phyloP scores from a whole-genome alignment of 2,329 filamentous ascomycete species.

The Pseudogymnoascus destructans region DNA sequence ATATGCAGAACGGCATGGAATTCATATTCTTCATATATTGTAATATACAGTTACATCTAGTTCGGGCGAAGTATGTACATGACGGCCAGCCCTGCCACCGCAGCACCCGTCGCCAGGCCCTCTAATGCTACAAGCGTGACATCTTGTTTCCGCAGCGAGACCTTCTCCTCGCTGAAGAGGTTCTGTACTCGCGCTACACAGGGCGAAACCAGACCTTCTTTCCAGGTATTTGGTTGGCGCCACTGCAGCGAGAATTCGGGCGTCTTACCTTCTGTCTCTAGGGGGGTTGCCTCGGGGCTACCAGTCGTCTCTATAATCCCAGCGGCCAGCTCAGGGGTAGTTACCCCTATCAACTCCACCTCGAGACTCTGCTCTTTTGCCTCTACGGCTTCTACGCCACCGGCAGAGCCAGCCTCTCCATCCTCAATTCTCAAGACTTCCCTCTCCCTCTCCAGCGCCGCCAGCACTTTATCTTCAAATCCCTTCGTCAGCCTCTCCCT shows the following conservation, averaged over 20 bases:
- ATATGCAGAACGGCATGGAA: slow-evolving; percentile 7
- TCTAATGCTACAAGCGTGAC: slow-evolving; percentile 57
- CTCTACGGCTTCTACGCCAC: background rate
- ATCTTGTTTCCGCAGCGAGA: slow-evolving; percentile 55
- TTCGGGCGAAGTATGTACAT: slow-evolving; percentile 20
- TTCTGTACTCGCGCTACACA: slow-evolving; percentile 42
- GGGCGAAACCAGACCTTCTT: slow-evolving; percentile 20
- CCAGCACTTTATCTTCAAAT: slow-evolving; percentile 64
- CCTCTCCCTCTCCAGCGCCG: slow-evolving; percentile 48
- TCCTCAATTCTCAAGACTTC: slow-evolving; percentile 17
- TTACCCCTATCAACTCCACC: slow-evolving; percentile 2
- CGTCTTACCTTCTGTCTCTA: slow-evolving; percentile 17
- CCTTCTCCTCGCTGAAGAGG: slow-evolving; percentile 50
- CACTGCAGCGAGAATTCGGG: slow-evolving; percentile 16
- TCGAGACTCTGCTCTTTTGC: background rate
- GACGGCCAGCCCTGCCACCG: slow-evolving; percentile 35
- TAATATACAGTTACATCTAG: slow-evolving; percentile 9
- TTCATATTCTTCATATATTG: slow-evolving; percentile 9
- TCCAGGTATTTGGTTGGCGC: slow-evolving; percentile 13
- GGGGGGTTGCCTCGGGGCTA: background rate
- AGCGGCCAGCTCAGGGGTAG: slow-evolving; percentile 15
- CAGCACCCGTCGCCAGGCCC: slow-evolving; percentile 52
- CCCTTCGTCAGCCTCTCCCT: slow-evolving; percentile 66
- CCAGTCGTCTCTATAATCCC: slow-evolving; percentile 14
- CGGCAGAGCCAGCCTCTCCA: slow-evolving; percentile 16